A percentile compares a stretch with the other conserved stretches of the same genome.
These are phyloP conservation scores for Euryodendron excelsum DNA, from an alignment of 148 eudicot genomes.

Conservation along the genomic window DNA sequence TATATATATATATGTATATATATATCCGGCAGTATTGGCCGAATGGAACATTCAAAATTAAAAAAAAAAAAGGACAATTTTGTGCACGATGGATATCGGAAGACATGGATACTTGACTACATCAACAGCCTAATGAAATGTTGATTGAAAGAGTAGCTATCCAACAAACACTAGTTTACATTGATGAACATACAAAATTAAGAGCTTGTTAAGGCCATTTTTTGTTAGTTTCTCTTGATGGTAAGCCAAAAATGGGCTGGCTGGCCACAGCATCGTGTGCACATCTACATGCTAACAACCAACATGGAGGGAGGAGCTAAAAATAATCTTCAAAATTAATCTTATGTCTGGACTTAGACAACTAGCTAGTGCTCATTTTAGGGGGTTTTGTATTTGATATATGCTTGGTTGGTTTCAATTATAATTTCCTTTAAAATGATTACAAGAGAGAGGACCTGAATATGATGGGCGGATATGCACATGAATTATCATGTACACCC, in stretches of 20 bases:
- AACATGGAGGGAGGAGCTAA: neutral
- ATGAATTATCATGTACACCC: too few species aligned
- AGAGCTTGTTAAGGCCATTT: too few species aligned
- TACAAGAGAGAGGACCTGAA: too few species aligned
- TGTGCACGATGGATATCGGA: neutral
- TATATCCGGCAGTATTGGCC: neutral
- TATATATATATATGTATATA: too few species aligned
- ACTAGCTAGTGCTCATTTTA: neutral
- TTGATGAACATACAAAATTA: neutral
- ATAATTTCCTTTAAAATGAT: too few species aligned
- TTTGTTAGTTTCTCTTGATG: neutral
- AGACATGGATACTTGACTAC: too few species aligned
- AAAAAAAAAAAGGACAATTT: neutral
- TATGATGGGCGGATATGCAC: too few species aligned
- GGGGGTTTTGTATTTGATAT: too few species aligned
- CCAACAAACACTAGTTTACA: neutral
- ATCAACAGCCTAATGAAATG: neutral
- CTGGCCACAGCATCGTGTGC: neutral
- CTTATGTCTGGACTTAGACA: neutral
- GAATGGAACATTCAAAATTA: too few species aligned
- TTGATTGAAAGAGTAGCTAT: too few species aligned
- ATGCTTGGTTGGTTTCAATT: too few species aligned
- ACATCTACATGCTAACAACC: neutral
- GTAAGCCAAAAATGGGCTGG: too few species aligned
- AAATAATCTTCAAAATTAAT: neutral